A percentile compares a stretch with the other conserved stretches of the same genome.
Evolutionary conservation across 2,329 filamentous ascomycete genomes (phyloP).

Genomic region (Alternaria dauci): DNA sequence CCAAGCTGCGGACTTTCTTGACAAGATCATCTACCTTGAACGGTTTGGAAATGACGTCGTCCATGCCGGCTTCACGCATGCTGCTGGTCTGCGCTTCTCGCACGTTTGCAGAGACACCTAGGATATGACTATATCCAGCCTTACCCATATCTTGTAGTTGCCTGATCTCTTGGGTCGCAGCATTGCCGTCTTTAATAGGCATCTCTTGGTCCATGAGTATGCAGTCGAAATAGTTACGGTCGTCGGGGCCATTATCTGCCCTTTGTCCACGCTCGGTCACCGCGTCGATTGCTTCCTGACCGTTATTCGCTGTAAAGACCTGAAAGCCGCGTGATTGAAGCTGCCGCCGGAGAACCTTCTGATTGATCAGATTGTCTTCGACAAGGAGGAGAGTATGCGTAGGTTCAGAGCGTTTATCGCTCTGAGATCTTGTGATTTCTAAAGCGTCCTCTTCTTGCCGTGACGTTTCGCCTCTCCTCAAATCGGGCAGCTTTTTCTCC

Average conservation of each 20-base stretch:
- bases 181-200: slow-evolving; percentile 55
- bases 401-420: slow-evolving; percentile 21
- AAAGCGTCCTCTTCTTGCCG: slow-evolving; percentile 32
- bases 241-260: slow-evolving; percentile 15
- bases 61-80: slow-evolving; percentile 50
- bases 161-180: slow-evolving; percentile 52
- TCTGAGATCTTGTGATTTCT: slow-evolving; percentile 32
- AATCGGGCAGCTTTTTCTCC: slow-evolving; percentile 21
- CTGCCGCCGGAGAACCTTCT: slow-evolving; percentile 60
- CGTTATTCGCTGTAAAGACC: slow-evolving; percentile 55
- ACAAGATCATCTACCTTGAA: slow-evolving; percentile 50
- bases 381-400: slow-evolving; percentile 53
- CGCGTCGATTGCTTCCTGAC: slow-evolving; percentile 55
- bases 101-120: slow-evolving; percentile 53
- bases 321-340: slow-evolving; percentile 56
- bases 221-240: slow-evolving; percentile 50
- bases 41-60: slow-evolving; percentile 52
- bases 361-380: slow-evolving; percentile 60
- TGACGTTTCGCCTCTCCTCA: slow-evolving; percentile 36
- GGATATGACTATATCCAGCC: slow-evolving; percentile 45
- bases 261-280: slow-evolving; percentile 43
- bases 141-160: slow-evolving; percentile 46
- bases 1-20: slow-evolving; percentile 36
- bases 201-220: slow-evolving; percentile 58
- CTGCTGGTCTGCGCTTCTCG: slow-evolving; percentile 44